Evolutionary conservation across 345 rosid genomes (phyloP).

Genomic region (Hibiscus tridactylites): DNA sequence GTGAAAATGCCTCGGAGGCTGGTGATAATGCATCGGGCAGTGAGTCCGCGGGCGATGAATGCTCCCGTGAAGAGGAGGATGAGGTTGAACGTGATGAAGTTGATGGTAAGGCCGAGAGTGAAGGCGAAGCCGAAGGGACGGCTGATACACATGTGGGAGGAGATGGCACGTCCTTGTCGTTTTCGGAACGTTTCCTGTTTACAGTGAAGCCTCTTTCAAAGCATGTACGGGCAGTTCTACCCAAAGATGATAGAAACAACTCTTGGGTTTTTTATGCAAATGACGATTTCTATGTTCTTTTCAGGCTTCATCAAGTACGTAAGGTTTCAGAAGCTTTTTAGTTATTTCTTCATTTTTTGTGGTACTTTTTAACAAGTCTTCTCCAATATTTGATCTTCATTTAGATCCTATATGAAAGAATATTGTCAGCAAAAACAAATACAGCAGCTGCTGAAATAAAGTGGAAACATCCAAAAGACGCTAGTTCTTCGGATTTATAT

Average conservation of each 20-base stretch:
- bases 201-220: conserved; percentile 84
- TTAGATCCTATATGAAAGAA: conserved; percentile 82
- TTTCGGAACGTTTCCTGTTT: conserved; percentile 51
- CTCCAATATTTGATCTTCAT: background rate
- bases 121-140: conserved; percentile 81
- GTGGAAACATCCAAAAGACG: conserved; percentile 43
- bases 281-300: conserved; percentile 85
- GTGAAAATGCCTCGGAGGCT: conserved; percentile 83
- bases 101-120: conserved; percentile 88
- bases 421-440: conserved; percentile 64
- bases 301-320: conserved; percentile 90
- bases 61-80: conserved; percentile 83
- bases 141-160: conserved; percentile 53
- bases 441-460: conserved; percentile 46
- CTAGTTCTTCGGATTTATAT: conserved; percentile 47
- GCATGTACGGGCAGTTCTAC: conserved; percentile 42
- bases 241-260: conserved; percentile 38
- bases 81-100: conserved; percentile 65
- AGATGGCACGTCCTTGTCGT: conserved; percentile 39
- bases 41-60: conserved; percentile 85
- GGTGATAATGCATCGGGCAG: conserved; percentile 75
- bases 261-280: conserved; percentile 75
- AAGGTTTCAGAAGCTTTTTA: background rate
- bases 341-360: conserved; percentile 10
- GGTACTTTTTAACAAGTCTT: background rate